Percentiles rank a stretch among this genome's conserved stretches.
phyloP scores from a whole-genome alignment of 345 rosid species.

The Citrus hindsii region DNA sequence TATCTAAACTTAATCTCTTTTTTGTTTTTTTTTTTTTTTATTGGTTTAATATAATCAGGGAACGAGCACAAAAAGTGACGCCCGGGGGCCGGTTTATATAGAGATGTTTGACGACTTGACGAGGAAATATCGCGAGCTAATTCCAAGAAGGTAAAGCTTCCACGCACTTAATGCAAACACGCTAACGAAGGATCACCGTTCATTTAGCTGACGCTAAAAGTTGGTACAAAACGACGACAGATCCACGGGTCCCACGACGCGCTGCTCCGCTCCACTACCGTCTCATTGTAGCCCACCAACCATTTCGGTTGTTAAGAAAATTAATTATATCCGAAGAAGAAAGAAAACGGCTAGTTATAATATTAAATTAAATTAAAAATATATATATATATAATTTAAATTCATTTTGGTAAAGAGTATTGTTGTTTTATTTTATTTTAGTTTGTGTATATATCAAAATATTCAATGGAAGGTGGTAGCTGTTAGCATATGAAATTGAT shows the following conservation, averaged over 20 bases:
- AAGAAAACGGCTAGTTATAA: too few relatives aligned
- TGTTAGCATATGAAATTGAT: too few relatives aligned
- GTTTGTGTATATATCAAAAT: too few relatives aligned
- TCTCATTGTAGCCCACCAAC: not conserved
- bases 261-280: not conserved
- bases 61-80: fast-evolving
- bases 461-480: too few relatives aligned
- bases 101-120: not conserved
- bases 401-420: too few relatives aligned
- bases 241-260: not conserved
- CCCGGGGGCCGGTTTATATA: not conserved
- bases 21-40: too few relatives aligned
- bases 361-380: too few relatives aligned
- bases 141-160: not conserved
- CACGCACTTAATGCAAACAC: not conserved
- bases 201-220: not conserved
- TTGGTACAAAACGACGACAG: not conserved
- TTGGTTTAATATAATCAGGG: not conserved
- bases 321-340: too few relatives aligned
- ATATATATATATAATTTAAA: too few relatives aligned
- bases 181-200: slow-evolving; percentile 7
- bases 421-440: too few relatives aligned
- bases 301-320: too few relatives aligned
- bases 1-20: not conserved
- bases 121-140: not conserved